phyloP scores from a whole-genome alignment of 306 rosid genomes.

The Cicer bijugum region DNA sequence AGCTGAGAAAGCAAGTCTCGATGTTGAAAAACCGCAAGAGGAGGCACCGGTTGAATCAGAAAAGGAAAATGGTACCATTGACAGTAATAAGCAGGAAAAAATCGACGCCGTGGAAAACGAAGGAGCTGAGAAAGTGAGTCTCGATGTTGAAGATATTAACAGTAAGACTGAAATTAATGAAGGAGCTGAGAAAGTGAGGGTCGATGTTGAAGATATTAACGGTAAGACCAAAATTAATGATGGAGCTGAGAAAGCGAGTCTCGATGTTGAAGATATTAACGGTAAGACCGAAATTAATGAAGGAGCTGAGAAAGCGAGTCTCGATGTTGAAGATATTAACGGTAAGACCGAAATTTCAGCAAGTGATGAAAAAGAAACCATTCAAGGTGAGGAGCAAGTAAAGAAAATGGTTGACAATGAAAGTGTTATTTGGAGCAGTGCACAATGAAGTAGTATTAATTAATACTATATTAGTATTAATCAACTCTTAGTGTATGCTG shows the following conservation, averaged over 20 bases:
- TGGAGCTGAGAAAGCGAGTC: constrained; percentile 49
- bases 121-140: constrained; percentile 50
- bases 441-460: constrained; percentile 41
- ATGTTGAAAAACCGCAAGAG: constrained; percentile 38
- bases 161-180: constrained; percentile 26
- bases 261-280: too few relatives aligned
- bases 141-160: too few relatives aligned
- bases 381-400: constrained; percentile 51
- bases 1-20: constrained; percentile 46
- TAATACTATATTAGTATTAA: constrained; percentile 22
- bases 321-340: constrained; percentile 43
- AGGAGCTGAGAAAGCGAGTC: neutral
- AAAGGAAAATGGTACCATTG: constrained; percentile 49
- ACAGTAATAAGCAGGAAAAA: constrained; percentile 43
- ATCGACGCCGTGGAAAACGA: constrained; percentile 46
- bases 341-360: constrained; percentile 44
- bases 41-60: constrained; percentile 37
- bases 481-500: constrained; percentile 44
- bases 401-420: constrained; percentile 59
- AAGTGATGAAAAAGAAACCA: constrained; percentile 45
- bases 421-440: constrained; percentile 53
- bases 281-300: too few relatives aligned
- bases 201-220: too few relatives aligned
- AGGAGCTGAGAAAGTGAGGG: constrained; percentile 49
- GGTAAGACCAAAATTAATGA: constrained; percentile 29